Conservation (phyloP, 2,329 filamentous ascomycete species). For the Didymella keratinophila region DNA sequence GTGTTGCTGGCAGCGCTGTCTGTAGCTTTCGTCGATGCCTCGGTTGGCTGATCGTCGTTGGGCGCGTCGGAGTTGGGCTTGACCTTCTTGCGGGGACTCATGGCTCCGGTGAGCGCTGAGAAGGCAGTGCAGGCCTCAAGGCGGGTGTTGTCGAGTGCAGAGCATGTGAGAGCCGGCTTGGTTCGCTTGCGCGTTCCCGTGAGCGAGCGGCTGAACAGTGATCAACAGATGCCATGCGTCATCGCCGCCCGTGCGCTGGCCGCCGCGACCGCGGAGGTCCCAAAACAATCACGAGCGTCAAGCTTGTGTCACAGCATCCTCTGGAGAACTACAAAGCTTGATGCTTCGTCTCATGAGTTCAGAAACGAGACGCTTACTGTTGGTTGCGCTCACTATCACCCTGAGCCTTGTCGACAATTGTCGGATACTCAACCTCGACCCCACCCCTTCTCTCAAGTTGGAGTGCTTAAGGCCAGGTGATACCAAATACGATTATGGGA, state of each 20-base stretch:
- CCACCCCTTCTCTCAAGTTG: too few species aligned
- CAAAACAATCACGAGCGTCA: background rate
- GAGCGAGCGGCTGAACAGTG: slow-evolving; percentile 16
- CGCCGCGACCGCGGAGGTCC: slow-evolving; percentile 5
- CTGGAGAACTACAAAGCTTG: too few species aligned
- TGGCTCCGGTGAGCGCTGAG: slow-evolving; percentile 37
- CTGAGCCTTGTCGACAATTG: too few species aligned
- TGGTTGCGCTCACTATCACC: too few species aligned
- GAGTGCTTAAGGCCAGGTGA: too few species aligned
- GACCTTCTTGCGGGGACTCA: slow-evolving; percentile 54
- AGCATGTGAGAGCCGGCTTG: slow-evolving; percentile 11
- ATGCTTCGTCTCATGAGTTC: background rate
- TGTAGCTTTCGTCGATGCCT: background rate
- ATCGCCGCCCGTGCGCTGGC: slow-evolving; percentile 5
- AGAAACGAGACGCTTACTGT: too few species aligned
- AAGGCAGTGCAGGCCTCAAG: slow-evolving; percentile 17
- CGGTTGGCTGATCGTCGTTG: slow-evolving; percentile 21
- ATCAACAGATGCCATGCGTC: slow-evolving; percentile 12
- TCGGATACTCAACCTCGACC: too few species aligned
- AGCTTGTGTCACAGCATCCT: background rate
- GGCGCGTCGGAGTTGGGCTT: slow-evolving; percentile 50
- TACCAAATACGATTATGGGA: too few species aligned
- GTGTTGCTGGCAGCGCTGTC: background rate
- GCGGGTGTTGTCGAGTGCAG: slow-evolving; percentile 11
- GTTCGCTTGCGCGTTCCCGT: slow-evolving; percentile 11